Base-by-base conservation (phyloP, 2,329 filamentous ascomycete genomes). In the Lasiodiplodia citricola region DNA sequence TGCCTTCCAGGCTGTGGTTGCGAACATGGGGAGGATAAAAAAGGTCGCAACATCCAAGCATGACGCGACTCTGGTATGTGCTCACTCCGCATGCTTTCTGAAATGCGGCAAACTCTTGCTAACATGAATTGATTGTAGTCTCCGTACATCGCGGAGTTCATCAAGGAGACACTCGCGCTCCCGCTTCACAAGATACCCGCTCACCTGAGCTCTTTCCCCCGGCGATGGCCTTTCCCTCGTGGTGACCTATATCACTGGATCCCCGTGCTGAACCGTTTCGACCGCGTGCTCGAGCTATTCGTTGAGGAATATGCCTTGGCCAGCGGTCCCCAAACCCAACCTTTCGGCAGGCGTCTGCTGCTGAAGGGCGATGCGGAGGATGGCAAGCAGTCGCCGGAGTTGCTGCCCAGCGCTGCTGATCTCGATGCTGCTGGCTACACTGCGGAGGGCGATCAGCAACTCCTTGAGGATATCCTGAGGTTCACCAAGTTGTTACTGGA, bases 241-340 rank as follows among this genome's bases (percentile, higher is more conserved):
- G 96, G 96, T 70, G 96, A 99, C 79, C 85, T 98, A 37, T 98
- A 98, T 79, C 95, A 99, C 84, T 99, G 96, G 96, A 97, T 99
- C 73, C 91, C 92, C 35, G 87, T 97, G 28, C 83, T 99, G 70
- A 97, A 99, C 80, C 91, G 94, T 69, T 98, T 99, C 80, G 96
- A 99, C 80, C 88, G 88, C 75, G 90, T 98, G 72, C 84, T 99
- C 51, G 93, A 97, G 74, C 85, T 88, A 50, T 94, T 97, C 78
- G 93, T 90, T 79, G 86, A 88, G 68, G 90, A 89, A 72, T 99
- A 99, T 82, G 89, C 89, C 70, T 85, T 99, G 68, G 88, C 89
- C 70, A 87, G 91, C 69, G 93, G 93, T 0, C 93, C 94, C 2
- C 96, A 99, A 80, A 88, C 85, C 57, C 87, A 89, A 73, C 88